Evolutionary conservation across 306 rosid genomes (phyloP).

Genomic region (Sicyos edulis): DNA sequence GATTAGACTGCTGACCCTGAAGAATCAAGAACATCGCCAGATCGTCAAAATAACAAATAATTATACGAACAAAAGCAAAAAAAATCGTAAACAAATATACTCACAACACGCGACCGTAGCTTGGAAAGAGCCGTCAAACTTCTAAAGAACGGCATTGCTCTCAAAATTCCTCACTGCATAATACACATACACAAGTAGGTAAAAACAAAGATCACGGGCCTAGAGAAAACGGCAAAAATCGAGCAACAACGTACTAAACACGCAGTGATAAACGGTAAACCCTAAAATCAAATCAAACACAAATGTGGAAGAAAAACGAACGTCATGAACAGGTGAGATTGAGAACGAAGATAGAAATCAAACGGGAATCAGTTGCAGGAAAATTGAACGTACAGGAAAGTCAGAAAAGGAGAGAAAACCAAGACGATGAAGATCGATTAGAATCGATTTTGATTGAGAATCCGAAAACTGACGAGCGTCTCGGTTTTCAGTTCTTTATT

Average conservation of each 20-base stretch:
- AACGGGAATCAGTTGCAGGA: background rate
- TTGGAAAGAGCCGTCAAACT: slow-evolving; percentile 61
- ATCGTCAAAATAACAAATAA: slow-evolving; percentile 9
- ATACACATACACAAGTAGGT: background rate
- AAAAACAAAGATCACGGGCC: background rate
- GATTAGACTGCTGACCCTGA: slow-evolving; percentile 72
- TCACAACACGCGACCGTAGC: slow-evolving; percentile 79
- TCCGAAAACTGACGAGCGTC: background rate
- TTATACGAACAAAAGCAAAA: background rate
- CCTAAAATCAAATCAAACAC: background rate
- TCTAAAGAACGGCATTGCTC: slow-evolving; percentile 53
- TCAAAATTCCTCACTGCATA: slow-evolving; percentile 14
- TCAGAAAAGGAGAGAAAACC: background rate
- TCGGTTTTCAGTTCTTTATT: background rate
- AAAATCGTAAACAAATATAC: slow-evolving; percentile 4
- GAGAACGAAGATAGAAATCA: background rate
- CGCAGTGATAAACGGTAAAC: background rate
- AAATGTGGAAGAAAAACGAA: background rate
- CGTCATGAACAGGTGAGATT: background rate
- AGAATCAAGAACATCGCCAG: slow-evolving; percentile 8
- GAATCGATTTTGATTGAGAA: background rate
- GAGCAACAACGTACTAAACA: background rate
- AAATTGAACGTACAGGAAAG: background rate
- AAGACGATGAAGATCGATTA: background rate
- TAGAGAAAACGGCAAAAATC: background rate